Evolutionary conservation across 805 yeast genomes (phyloP).

Genomic region (Metahyphopichia silvanorum): DNA sequence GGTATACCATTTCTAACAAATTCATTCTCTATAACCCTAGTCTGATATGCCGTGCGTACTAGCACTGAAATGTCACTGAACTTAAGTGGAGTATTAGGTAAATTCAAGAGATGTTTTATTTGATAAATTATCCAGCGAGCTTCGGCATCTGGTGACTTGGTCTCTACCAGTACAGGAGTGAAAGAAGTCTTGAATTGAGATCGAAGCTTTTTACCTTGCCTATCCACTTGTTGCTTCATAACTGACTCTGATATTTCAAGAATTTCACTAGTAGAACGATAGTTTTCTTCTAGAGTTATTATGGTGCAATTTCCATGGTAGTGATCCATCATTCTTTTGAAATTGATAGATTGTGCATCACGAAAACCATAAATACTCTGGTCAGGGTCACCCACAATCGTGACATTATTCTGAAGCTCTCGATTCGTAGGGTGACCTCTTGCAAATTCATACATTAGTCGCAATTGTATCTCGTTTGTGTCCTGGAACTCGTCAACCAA

Average conservation of each 20-base stretch:
- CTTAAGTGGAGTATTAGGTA: slow-evolving; percentile 42
- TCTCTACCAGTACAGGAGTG: slow-evolving; percentile 45
- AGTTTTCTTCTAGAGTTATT: slow-evolving; percentile 62
- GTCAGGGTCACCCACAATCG: slow-evolving; percentile 96
- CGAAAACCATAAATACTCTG: slow-evolving; percentile 91
- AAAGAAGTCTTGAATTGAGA: slow-evolving; percentile 45
- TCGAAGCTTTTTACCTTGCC: slow-evolving; percentile 41
- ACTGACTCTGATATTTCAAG: slow-evolving; percentile 60
- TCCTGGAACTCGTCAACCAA: slow-evolving; percentile 95
- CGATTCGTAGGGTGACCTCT: slow-evolving; percentile 28
- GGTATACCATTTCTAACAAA: slow-evolving; percentile 57
- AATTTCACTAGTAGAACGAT: slow-evolving; percentile 73
- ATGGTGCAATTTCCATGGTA: slow-evolving; percentile 25
- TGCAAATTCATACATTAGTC: slow-evolving; percentile 53
- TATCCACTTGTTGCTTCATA: slow-evolving; percentile 56
- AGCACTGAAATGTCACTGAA: slow-evolving; percentile 70
- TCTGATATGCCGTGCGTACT: slow-evolving; percentile 60
- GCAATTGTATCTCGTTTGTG: slow-evolving; percentile 74
- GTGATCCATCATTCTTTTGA: slow-evolving; percentile 48
- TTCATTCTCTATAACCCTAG: slow-evolving; percentile 62
- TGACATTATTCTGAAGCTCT: slow-evolving; percentile 49
- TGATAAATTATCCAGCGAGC: slow-evolving; percentile 57
- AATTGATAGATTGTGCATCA: slow-evolving; percentile 70
- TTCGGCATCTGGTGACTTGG: slow-evolving; percentile 48
- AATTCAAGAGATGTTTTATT: slow-evolving; percentile 43